Evolutionary conservation across 805 yeast species (phyloP).

Genomic region (Lipomyces spencermartinsiae): DNA sequence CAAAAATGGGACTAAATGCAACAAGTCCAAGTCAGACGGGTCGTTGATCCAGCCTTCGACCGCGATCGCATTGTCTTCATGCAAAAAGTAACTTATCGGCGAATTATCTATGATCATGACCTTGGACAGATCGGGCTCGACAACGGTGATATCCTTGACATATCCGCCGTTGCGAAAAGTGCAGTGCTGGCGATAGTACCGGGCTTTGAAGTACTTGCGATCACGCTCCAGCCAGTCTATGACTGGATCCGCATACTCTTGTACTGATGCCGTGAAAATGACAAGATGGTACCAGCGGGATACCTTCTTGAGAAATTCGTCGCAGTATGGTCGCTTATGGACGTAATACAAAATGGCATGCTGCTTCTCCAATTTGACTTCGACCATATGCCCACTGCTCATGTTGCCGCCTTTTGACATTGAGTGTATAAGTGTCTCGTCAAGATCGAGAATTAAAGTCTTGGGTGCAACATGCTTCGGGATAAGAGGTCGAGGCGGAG

Average conservation of each 20-base stretch:
- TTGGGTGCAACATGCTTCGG: constrained; percentile 50
- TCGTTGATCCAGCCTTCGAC: constrained; percentile 99
- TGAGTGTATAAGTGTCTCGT: constrained; percentile 94
- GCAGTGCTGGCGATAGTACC: constrained; percentile 84
- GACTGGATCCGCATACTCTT: constrained; percentile 96
- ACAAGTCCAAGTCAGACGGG: constrained; percentile 83
- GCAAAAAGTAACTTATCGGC: constrained; percentile 83
- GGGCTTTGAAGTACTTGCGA: constrained; percentile 55
- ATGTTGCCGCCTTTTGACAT: constrained; percentile 63
- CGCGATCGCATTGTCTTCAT: constrained; percentile 86
- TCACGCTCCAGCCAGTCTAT: constrained; percentile 88
- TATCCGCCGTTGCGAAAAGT: constrained; percentile 78
- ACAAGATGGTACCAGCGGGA: constrained; percentile 87
- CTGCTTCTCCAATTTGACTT: constrained; percentile 68
- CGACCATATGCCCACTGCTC: constrained; percentile 72
- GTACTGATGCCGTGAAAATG: constrained; percentile 92
- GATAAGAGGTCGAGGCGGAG: constrained; percentile 35
- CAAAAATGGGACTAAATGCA: constrained; percentile 80
- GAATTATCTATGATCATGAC: constrained; percentile 89
- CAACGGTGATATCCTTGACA: constrained; percentile 69
- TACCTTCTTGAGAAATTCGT: constrained; percentile 77
- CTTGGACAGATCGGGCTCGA: constrained; percentile 65
- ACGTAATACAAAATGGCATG: constrained; percentile 86
- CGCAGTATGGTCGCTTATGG: constrained; percentile 91
- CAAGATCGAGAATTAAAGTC: constrained; percentile 84